A percentile compares a stretch with the other conserved stretches of the same genome.
phyloP scores from a whole-genome alignment of 2,329 filamentous ascomycete species.

The Colletotrichum theobromicola region DNA sequence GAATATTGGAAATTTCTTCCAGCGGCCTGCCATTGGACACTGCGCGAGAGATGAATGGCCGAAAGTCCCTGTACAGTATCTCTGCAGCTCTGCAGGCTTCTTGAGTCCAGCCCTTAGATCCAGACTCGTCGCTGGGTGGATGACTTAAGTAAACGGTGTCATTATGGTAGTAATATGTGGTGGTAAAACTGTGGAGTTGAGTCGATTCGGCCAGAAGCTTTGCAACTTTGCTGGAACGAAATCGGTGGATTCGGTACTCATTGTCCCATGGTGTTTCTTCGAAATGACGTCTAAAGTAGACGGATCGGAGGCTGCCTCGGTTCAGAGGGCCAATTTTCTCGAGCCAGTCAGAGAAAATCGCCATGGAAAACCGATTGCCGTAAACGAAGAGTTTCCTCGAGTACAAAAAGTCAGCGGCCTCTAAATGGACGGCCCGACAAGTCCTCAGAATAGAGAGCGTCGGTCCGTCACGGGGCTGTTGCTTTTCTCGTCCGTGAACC shows the following conservation, averaged over 20 bases:
- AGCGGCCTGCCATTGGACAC: background rate
- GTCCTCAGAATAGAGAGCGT: background rate
- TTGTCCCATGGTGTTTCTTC: too few species aligned
- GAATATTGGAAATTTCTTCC: background rate
- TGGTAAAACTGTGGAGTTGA: background rate
- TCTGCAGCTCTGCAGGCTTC: background rate
- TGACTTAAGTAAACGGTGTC: background rate
- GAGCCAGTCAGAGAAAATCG: background rate
- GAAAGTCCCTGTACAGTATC: background rate
- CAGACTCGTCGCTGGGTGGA: background rate
- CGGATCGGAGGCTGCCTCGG: background rate
- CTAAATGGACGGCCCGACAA: background rate
- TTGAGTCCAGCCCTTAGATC: background rate
- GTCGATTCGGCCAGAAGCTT: background rate
- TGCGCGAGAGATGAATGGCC: background rate
- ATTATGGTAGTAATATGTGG: too few species aligned
- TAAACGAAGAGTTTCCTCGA: fast-evolving
- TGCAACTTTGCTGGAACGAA: too few species aligned
- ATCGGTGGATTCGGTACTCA: too few species aligned
- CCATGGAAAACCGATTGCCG: background rate
- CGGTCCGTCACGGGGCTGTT: background rate
- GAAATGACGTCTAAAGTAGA: background rate
- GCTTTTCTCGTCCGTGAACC: background rate
- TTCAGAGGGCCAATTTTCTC: background rate
- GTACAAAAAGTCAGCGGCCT: background rate